phyloP scores from a whole-genome alignment of 306 rosid genomes.

The Canavalia ensiformis region DNA sequence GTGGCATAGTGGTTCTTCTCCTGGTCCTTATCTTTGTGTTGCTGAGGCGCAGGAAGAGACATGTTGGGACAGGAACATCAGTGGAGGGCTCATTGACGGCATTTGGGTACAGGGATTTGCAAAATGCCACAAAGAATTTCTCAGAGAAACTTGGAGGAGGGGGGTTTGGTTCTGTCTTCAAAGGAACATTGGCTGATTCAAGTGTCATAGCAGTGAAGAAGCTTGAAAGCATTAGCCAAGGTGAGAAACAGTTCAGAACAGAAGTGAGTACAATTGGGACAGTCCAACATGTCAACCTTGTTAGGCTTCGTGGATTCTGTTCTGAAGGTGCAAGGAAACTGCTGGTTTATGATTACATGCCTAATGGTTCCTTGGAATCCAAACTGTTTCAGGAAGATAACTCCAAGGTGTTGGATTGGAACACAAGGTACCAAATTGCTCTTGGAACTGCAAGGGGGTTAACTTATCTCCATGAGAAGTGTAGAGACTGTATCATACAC shows the following conservation, averaged over 20 bases:
- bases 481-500: constrained; percentile 90
- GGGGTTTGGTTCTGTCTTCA: constrained; percentile 92
- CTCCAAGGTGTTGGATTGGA: constrained; percentile 66
- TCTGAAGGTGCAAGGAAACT: constrained; percentile 73
- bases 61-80: constrained; percentile 51
- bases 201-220: constrained; percentile 82
- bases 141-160: constrained; percentile 91
- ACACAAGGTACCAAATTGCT: constrained; percentile 81
- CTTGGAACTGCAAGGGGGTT: constrained; percentile 88
- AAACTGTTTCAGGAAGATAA: constrained; percentile 60
- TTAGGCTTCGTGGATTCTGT: constrained; percentile 91
- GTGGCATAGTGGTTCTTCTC: constrained; percentile 50
- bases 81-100: constrained; percentile 81
- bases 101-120: constrained; percentile 79
- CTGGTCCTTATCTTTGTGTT: constrained; percentile 54
- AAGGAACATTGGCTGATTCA: constrained; percentile 78
- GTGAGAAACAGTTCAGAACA: constrained; percentile 90
- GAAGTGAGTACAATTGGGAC: constrained; percentile 92
- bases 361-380: constrained; percentile 73
- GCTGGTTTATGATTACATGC: constrained; percentile 87
- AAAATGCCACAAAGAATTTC: constrained; percentile 85
- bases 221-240: constrained; percentile 84
- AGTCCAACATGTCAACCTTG: constrained; percentile 86
- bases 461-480: constrained; percentile 84
- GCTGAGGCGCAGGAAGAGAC: constrained; percentile 54